These are phyloP conservation scores for Coemansia sp. DNA, from an alignment of 192 early-diverging fungal genomes.

Conservation along the genomic window DNA sequence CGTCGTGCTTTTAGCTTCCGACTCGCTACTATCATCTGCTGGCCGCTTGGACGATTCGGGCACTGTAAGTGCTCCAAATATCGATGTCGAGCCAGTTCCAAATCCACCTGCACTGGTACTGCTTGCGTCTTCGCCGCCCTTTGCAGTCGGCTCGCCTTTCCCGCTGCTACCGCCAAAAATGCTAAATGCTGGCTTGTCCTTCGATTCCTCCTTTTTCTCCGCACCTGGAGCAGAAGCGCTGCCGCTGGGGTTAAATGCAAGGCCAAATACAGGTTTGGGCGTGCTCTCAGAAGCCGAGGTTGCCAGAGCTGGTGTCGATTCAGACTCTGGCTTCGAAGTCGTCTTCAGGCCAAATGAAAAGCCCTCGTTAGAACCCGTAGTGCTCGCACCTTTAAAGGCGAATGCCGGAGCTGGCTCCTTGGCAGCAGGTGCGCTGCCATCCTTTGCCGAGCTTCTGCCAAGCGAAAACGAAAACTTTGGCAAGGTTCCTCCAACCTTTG, in stretches of 20 bases:
- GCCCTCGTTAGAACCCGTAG: background rate
- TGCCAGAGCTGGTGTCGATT: background rate
- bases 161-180: background rate
- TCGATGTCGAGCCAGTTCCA: background rate
- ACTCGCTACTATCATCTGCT: background rate
- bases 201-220: background rate
- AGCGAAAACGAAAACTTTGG: constrained; percentile 18
- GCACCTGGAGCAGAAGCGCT: background rate
- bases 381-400: background rate
- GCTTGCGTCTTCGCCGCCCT: background rate
- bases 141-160: background rate
- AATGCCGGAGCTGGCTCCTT: constrained; percentile 5
- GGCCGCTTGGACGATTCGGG: background rate
- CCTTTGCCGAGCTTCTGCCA: constrained; percentile 7
- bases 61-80: constrained; percentile 11
- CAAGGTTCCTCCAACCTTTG: constrained; percentile 1
- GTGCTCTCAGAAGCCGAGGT: background rate
- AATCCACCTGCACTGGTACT: background rate
- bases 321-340: background rate
- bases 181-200: background rate
- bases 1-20: constrained; percentile 1
- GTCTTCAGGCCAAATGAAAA: constrained; percentile 7
- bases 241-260: constrained; percentile 9
- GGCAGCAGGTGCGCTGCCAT: background rate
- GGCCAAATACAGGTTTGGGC: constrained; percentile 25